Percentiles rank a stretch among this genome's conserved stretches.
Conservation (phyloP, 83 land plant genomes). For the Diphasiastrum complanatum region DNA sequence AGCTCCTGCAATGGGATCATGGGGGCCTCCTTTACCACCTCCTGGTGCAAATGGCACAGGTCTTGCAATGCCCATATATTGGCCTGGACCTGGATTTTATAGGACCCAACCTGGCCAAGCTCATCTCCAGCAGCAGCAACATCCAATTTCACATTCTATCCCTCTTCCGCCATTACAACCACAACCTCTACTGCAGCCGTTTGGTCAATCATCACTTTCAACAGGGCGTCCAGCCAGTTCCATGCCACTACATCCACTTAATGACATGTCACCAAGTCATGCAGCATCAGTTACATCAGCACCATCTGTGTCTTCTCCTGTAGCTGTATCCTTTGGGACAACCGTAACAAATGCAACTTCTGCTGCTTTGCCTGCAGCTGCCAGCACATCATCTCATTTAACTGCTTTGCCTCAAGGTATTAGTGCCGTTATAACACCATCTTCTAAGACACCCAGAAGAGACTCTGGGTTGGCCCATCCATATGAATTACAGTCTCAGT, state of each 20-base stretch:
- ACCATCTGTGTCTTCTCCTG: too few relatives aligned
- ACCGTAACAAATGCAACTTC: background rate
- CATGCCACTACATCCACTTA: conserved; percentile 36
- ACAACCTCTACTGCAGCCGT: background rate
- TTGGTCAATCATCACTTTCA: too few relatives aligned
- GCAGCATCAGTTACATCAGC: conserved; percentile 10
- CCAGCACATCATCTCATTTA: too few relatives aligned
- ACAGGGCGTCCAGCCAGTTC: too few relatives aligned
- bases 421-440: conserved; percentile 23
- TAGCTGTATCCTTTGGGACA: too few relatives aligned
- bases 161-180: too few relatives aligned
- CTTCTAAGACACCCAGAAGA: conserved; percentile 12
- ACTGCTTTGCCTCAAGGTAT: conserved; percentile 15
- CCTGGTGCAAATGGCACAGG: conserved; percentile 53
- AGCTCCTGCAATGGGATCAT: conserved; percentile 44
- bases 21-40: conserved; percentile 55
- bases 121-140: conserved; percentile 53
- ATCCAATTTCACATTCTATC: conserved; percentile 44
- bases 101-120: conserved; percentile 44
- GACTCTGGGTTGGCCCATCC: background rate
- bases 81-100: conserved; percentile 82
- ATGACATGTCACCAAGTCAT: background rate
- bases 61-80: conserved; percentile 76
- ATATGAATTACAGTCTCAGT: background rate
- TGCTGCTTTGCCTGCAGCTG: conserved; percentile 12